phyloP scores from a whole-genome alignment of 1,284 basidiomycete species.

The Somion occarium region DNA sequence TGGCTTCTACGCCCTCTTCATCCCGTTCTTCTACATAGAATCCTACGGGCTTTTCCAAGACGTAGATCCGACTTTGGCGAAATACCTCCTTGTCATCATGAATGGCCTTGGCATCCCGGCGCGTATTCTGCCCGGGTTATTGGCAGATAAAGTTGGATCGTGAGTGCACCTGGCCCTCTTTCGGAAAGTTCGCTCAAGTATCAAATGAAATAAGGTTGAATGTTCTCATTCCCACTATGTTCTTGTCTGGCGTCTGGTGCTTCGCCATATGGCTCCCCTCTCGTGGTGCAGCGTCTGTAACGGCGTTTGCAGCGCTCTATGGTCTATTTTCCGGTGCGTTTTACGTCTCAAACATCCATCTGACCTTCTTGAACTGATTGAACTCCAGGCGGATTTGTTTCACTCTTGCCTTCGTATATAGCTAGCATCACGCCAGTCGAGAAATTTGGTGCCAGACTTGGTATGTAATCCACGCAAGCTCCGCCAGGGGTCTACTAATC shows the following conservation, averaged over 20 bases:
- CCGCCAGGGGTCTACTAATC: neutral
- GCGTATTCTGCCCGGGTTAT: slow-evolving; percentile 51
- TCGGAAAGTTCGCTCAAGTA: neutral
- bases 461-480: slow-evolving; percentile 8
- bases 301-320: slow-evolving; percentile 48
- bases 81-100: slow-evolving; percentile 53
- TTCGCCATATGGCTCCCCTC: slow-evolving; percentile 51
- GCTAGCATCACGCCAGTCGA: slow-evolving; percentile 47
- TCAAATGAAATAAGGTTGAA: slow-evolving; percentile 48
- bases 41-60: slow-evolving; percentile 38
- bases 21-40: slow-evolving; percentile 61
- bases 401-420: slow-evolving; percentile 58
- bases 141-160: slow-evolving; percentile 54
- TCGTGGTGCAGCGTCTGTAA: slow-evolving; percentile 33
- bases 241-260: slow-evolving; percentile 49
- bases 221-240: slow-evolving; percentile 50
- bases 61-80: slow-evolving; percentile 33
- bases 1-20: slow-evolving; percentile 45
- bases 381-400: slow-evolving; percentile 50
- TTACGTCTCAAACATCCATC: neutral
- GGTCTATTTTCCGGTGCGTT: slow-evolving; percentile 38
- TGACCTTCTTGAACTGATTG: neutral
- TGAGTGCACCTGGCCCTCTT: slow-evolving; percentile 12
- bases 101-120: slow-evolving; percentile 55
- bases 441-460: slow-evolving; percentile 25